Base-by-base conservation (phyloP, 2,329 filamentous ascomycete genomes). In the Lasiodiplodia citricola region DNA sequence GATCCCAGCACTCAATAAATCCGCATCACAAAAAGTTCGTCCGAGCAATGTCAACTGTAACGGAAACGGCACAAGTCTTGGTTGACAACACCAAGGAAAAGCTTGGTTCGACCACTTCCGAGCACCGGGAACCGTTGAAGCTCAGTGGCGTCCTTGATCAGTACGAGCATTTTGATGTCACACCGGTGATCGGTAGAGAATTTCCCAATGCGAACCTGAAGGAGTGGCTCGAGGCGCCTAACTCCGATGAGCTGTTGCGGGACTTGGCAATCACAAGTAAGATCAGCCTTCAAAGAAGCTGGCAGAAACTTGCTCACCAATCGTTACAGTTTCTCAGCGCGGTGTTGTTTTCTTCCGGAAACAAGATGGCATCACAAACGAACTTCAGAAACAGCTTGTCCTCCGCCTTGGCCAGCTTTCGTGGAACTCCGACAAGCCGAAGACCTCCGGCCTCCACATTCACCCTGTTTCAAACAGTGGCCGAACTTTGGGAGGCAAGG, bases 101-200 rank as follows among this genome's bases (percentile, higher is more conserved):
- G 41, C 41, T 50, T 51, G 18, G 14, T 25, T 63, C 60, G 10
- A 21, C 28, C 25, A 3, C 47, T 28, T 7, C 57, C 47, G 25
- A 58, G 10, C 31, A 55, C 41, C 69, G 57, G 16, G 64, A 80
- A 70, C 85, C 86, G 0, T 75, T 88, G 11, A 82, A 85, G 75
- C 77, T 83, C 4, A 84, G 82, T 2, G 87, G 87, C 0, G 82
- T 76, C 1, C 80, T 89, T 0, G 82, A 88, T 47, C 68, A 80
- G 8, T 87, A 84, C 70, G 82, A 87, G 70, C 82, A 82, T 2
- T 87, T 88, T 67, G 88, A 91, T 38, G 79, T 86, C 6, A 91
- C 88, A 1, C 88, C 88, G 0, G 79, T 85, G 51, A 90, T 91
- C 68, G 89, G 89, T 4, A 83, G 83, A 10, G 89, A 91, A 73